Percentiles rank a stretch among this genome's conserved stretches.
Conservation (phyloP, 2,329 filamentous ascomycete genomes). For the Zymoseptoria pseudotritici region DNA sequence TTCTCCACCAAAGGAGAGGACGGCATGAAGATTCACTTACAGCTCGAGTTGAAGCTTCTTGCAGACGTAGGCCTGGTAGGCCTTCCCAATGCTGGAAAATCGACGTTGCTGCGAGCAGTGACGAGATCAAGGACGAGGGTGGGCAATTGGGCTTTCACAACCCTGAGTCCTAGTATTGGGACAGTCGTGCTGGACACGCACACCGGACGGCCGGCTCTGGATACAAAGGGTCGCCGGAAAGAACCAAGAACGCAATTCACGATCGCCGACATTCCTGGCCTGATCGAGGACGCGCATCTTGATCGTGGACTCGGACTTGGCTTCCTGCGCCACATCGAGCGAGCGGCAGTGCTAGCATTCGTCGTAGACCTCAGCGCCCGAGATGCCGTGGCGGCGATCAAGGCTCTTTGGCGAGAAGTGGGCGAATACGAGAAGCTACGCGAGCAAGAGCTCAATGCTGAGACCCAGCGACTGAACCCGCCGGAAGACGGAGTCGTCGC, state of each 20-base stretch:
- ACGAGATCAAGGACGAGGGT: slow-evolving; percentile 84
- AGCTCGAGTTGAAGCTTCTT: slow-evolving; percentile 88
- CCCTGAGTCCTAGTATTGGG: slow-evolving; percentile 87
- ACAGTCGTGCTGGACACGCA: slow-evolving; percentile 89
- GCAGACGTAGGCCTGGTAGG: slow-evolving; percentile 93
- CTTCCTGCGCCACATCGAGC: slow-evolving; percentile 89
- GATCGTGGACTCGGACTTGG: slow-evolving; percentile 85
- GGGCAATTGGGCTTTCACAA: slow-evolving; percentile 95
- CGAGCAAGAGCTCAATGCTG: slow-evolving; percentile 60
- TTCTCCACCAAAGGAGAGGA: slow-evolving; percentile 82
- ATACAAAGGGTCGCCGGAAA: slow-evolving; percentile 41
- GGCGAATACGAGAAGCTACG: slow-evolving; percentile 78
- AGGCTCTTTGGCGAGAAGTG: slow-evolving; percentile 84
- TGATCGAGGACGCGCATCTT: slow-evolving; percentile 86
- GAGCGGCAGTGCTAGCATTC: slow-evolving; percentile 86
- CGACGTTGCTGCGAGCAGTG: slow-evolving; percentile 77
- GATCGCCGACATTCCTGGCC: slow-evolving; percentile 88
- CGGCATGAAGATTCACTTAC: slow-evolving; percentile 68
- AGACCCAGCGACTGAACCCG: slow-evolving; percentile 50
- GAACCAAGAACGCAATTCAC: slow-evolving; percentile 71
- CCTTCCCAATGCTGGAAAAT: slow-evolving; percentile 92
- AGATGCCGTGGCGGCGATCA: slow-evolving; percentile 69
- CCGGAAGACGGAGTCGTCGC: slow-evolving; percentile 35
- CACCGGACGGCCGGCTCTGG: slow-evolving; percentile 60
- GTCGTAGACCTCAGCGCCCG: slow-evolving; percentile 78